Evolutionary conservation across 1,139 yeast genomes (phyloP), one percentile per base, ranked within the genome.

Genomic region (Debaryomyces psychrophilus): DNA sequence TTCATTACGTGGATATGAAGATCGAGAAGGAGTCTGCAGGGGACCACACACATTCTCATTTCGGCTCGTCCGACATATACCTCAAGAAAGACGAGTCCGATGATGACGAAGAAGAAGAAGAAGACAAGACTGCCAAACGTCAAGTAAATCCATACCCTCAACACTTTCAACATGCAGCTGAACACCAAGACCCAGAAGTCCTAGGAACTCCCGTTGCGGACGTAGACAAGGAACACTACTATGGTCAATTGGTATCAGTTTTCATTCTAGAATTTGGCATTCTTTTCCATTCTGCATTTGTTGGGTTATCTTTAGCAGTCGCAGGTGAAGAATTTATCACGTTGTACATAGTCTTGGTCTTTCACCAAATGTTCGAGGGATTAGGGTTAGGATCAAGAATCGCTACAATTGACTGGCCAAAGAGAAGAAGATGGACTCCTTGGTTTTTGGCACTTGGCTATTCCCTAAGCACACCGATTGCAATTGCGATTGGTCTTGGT

Each of bases 151-250:
- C 60, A 15, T 73, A 68, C 50, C 78, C 78, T 8, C 49, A 51
- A 17, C 85, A 81, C 59, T 81, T 66, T 54, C 59, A 68, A 18
- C 85, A 81, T 56, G 82, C 77, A 11, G 52, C 49, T 1, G 71
- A 66, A 15, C 85, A 81, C 60, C 84, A 80, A 60, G 85, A 81
- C 60, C 78, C 73, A n/a, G 79, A 76, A 51, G 67, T 62, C 14
- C 37, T 73, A 34, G 73, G 74, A 2, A 72, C 79, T 8, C 81
- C 75, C 27, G 73, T 62, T 33, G 59, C 60, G 45, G 65, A 65
- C 41, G 37, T 53, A 2, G 66, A 58, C 43, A 70, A 67, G 54
- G 77, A 77, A 51, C 62, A 63, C 43, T 76, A 78, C 55, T 68
- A 69, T 47, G 79, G 79, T 3, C 82, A 74, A 56, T 61, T 74